Evolutionary conservation across 371 early-diverging fungal species (phyloP).

Genomic region (Circinella minor): DNA sequence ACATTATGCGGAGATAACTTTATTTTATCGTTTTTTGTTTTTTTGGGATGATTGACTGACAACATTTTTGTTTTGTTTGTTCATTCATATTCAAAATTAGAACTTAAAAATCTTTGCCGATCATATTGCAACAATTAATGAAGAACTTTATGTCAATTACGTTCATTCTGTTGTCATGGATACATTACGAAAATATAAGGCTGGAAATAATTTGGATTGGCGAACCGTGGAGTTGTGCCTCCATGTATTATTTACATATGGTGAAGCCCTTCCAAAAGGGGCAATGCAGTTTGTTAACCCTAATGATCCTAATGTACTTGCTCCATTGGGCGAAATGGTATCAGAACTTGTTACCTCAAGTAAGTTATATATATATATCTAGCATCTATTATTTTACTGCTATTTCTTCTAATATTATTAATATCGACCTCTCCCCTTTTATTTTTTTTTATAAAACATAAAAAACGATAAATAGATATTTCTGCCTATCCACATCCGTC

Average conservation of each 20-base stretch:
- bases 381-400: not conserved
- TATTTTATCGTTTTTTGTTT: too few species aligned
- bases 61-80: not conserved
- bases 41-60: not conserved
- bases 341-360: constrained; percentile 67
- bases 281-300: constrained; percentile 60
- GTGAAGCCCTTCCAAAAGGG: constrained; percentile 71
- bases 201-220: constrained; percentile 68
- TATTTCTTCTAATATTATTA: too few species aligned
- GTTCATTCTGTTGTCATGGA: constrained; percentile 65
- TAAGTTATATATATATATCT: constrained; percentile 18
- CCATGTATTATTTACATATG: constrained; percentile 77
- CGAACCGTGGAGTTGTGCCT: constrained; percentile 83
- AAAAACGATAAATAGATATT: constrained; percentile 47
- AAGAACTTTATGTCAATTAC: constrained; percentile 60
- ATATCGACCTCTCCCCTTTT: not conserved
- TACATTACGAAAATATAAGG: constrained; percentile 56
- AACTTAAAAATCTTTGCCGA: constrained; percentile 76
- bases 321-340: constrained; percentile 77
- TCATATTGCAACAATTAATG: constrained; percentile 71
- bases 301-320: constrained; percentile 43
- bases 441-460: not conserved
- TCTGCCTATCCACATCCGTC: constrained; percentile 84
- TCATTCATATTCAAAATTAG: constrained; percentile 50
- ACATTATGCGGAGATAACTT: not conserved